These are phyloP conservation scores for Colletotrichum gigasporum DNA, from an alignment of 2,329 filamentous ascomycete genomes.

Conservation along the genomic window DNA sequence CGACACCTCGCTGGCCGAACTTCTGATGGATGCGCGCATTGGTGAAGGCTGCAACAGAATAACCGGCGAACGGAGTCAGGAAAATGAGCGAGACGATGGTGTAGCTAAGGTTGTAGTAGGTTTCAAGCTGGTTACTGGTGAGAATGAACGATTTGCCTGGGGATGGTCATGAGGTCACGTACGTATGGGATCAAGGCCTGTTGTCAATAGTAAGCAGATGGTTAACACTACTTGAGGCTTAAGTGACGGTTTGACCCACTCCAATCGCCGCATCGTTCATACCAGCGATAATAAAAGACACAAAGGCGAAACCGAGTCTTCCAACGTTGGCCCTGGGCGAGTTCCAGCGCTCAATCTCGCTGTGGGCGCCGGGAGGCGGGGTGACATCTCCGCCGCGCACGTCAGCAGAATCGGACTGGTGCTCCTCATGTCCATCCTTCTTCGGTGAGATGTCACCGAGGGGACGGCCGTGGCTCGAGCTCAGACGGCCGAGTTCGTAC, in stretches of 20 bases:
- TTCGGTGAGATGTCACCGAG: not conserved
- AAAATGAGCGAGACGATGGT: conserved; percentile 71
- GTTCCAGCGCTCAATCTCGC: conserved; percentile 45
- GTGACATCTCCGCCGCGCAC: not conserved
- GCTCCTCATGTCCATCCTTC: conserved; percentile 8
- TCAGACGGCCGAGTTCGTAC: conserved; percentile 22
- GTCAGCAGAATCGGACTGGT: not conserved
- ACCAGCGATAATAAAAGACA: conserved; percentile 68
- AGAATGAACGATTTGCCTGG: not conserved
- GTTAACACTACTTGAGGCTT: too few species aligned
- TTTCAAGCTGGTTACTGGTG: conserved; percentile 57
- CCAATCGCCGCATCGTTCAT: conserved; percentile 71
- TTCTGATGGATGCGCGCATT: conserved; percentile 69
- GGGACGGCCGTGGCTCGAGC: not conserved
- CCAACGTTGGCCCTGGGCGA: conserved; percentile 43
- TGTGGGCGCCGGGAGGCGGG: conserved; percentile 16
- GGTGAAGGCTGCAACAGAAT: conserved; percentile 66
- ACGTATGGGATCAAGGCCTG: conserved; percentile 52
- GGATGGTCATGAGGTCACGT: conserved; percentile 9
- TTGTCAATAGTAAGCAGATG: conserved; percentile 32
- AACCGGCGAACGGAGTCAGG: conserved; percentile 71
- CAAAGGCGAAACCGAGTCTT: conserved; percentile 56
- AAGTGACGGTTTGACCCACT: too few species aligned
- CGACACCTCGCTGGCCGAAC: conserved; percentile 73
- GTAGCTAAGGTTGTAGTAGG: conserved; percentile 68